phyloP scores from a whole-genome alignment of 2,329 filamentous ascomycete species.

The Colletotrichum somersetense region DNA sequence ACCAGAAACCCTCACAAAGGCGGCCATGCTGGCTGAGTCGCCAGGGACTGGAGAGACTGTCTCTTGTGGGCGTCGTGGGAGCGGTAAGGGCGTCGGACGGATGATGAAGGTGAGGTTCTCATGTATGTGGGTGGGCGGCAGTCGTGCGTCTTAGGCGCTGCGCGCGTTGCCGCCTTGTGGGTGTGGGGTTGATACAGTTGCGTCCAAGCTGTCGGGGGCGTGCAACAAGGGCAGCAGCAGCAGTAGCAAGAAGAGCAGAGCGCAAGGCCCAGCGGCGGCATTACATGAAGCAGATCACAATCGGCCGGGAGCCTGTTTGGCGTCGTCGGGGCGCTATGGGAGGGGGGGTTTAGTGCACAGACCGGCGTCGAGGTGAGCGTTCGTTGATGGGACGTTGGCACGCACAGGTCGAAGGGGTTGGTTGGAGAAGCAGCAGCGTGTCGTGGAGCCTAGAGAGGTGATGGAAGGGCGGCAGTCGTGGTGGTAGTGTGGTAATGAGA shows the following conservation, averaged over 20 bases:
- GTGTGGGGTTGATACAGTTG: constrained; percentile 40
- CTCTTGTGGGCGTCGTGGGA: constrained; percentile 26
- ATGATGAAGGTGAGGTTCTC: constrained; percentile 40
- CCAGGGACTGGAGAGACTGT: constrained; percentile 19
- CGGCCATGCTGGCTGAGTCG: constrained; percentile 64
- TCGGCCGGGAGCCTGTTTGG: constrained; percentile 27
- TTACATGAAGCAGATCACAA: constrained; percentile 36
- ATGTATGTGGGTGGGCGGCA: constrained; percentile 40
- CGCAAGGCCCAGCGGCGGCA: constrained; percentile 38
- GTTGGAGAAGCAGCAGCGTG: constrained; percentile 21
- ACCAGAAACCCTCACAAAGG: constrained; percentile 95
- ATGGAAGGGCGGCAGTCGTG: constrained; percentile 17
- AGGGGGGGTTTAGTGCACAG: constrained; percentile 18
- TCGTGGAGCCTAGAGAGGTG: constrained; percentile 11
- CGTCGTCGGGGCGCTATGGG: constrained; percentile 26
- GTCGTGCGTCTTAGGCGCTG: constrained; percentile 41
- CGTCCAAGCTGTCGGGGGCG: constrained; percentile 40
- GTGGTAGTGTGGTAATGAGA: constrained; percentile 13
- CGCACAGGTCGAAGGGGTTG: constrained; percentile 27
- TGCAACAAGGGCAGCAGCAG: constrained; percentile 12
- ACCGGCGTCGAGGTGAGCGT: constrained; percentile 13
- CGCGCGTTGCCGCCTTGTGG: constrained; percentile 42
- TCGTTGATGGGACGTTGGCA: constrained; percentile 14
- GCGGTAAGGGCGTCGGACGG: constrained; percentile 14
- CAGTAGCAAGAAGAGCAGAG: constrained; percentile 24